Evolutionary conservation across 495 filamentous ascomycete genomes (phyloP).

Genomic region (Umbilicaria muhlenbergii): DNA sequence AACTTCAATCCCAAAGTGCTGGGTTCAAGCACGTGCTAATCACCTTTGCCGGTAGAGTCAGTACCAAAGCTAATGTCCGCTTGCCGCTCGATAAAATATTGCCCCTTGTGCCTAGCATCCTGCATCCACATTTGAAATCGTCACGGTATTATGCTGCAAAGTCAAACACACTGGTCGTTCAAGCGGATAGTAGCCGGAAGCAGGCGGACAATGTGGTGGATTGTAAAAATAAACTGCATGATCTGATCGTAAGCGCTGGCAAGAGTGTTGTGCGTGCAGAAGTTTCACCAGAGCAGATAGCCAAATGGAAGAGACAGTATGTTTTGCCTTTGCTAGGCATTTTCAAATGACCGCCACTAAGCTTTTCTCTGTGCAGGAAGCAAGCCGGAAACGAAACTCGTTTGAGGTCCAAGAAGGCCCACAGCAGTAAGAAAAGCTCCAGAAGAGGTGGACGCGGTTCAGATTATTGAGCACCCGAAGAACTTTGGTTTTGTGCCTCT

Average conservation of each 20-base stretch:
- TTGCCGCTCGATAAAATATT: slow-evolving; percentile 41
- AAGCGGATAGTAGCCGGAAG: slow-evolving; percentile 49
- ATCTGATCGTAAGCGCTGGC: slow-evolving; percentile 37
- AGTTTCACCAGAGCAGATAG: slow-evolving; percentile 40
- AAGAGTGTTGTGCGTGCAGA: slow-evolving; percentile 44
- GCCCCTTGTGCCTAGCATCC: slow-evolving; percentile 45
- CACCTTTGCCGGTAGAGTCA: slow-evolving; percentile 43
- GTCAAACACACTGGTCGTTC: slow-evolving; percentile 48
- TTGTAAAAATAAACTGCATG: slow-evolving; percentile 46
- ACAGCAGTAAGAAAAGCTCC: slow-evolving; percentile 63
- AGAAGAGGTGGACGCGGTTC: slow-evolving; percentile 32
- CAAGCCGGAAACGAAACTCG: slow-evolving; percentile 55
- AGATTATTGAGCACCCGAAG: slow-evolving; percentile 6
- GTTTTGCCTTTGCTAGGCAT: slow-evolving; percentile 15
- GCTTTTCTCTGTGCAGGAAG: slow-evolving; percentile 32
- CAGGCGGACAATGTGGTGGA: slow-evolving; percentile 48
- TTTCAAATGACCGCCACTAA: slow-evolving; percentile 2
- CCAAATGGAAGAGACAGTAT: slow-evolving; percentile 50
- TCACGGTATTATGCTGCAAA: slow-evolving; percentile 56
- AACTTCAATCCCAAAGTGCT: slow-evolving; percentile 11
- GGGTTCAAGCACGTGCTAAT: background rate
- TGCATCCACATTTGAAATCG: slow-evolving; percentile 45
- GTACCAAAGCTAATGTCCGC: slow-evolving; percentile 76
- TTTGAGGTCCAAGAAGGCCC: slow-evolving; percentile 58
- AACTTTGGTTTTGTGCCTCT: no score